Evolutionary conservation across 306 rosid genomes (phyloP).

Genomic region (Lathyrus oleraceus): DNA sequence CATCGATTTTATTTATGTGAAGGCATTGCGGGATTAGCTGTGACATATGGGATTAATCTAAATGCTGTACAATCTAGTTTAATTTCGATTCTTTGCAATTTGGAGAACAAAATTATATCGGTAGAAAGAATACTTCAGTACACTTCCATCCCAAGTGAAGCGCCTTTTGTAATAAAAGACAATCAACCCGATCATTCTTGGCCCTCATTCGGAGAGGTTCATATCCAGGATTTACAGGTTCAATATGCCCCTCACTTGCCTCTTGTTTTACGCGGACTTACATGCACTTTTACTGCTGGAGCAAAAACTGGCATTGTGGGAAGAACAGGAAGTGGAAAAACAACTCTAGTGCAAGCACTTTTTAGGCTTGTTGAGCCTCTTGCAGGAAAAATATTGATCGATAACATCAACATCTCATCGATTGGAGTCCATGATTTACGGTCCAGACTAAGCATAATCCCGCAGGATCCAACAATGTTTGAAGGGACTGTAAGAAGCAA

Average conservation of each 20-base stretch:
- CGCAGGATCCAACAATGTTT: constrained; percentile 98
- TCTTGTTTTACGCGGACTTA: constrained; percentile 72
- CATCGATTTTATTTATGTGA: background rate
- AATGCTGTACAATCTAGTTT: constrained; percentile 52
- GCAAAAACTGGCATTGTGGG: constrained; percentile 85
- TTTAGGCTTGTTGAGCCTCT: constrained; percentile 73
- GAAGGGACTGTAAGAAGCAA: constrained; percentile 86
- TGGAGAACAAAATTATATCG: constrained; percentile 85
- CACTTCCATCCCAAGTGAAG: constrained; percentile 67
- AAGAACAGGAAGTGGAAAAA: constrained; percentile 83
- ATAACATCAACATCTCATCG: constrained; percentile 50
- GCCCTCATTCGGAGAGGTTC: constrained; percentile 77
- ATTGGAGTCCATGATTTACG: constrained; percentile 78
- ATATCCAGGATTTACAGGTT: constrained; percentile 65
- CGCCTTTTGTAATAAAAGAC: constrained; percentile 63
- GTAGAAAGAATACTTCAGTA: constrained; percentile 86
- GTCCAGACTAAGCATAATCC: constrained; percentile 76
- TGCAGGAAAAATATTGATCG: constrained; percentile 65
- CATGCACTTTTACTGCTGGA: constrained; percentile 73
- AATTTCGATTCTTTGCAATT: constrained; percentile 56
- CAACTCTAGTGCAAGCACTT: constrained; percentile 78
- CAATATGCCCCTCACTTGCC: constrained; percentile 87
- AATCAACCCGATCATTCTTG: constrained; percentile 59
- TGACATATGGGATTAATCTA: constrained; percentile 78
- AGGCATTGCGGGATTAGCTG: constrained; percentile 87